Base-by-base conservation (phyloP, 2,329 filamentous ascomycete species). In the Colletotrichum paranaense region DNA sequence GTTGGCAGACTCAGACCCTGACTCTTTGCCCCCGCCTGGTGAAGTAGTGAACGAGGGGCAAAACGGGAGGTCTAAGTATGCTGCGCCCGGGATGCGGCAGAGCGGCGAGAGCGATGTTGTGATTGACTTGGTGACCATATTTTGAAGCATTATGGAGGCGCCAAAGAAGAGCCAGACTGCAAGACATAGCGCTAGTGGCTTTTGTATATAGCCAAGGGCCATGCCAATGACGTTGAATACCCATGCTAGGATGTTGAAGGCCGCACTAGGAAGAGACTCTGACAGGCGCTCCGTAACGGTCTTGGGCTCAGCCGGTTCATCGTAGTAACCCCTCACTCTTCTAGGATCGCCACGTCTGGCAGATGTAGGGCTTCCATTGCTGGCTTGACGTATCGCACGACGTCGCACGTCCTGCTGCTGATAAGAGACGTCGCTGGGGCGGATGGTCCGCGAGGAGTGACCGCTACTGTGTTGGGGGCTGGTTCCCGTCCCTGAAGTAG, bases 61-160 rank as follows among this genome's bases (percentile, higher is more conserved):
- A 77, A 94, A 93, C 0, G 92, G 88, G 1, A 95, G 83, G 72
- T 88, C 84, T 5, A 95, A 79, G 38, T 89, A 83, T 1, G 90
- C 89, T 2, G 84, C 87, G 38, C 92, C 92, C 0, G 94, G 94
- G 2, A 96, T 83, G 24, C 89, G 87, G 78, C 94, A 95, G 24
- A 95, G 76, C 0, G 93, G 93, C 1, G 92, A 91, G 2, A 95
- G 81, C 0, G 92, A 91, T 11, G 88, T 83, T 60, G 88, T 86
- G 67, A 93, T 81, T 2, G 90, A 92, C 60, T 86, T 86, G 19
- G 89, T 91, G 35, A 93, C 80, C 78, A 92, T 88, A 78, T 91
- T 92, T 58, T 89, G 88, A 2, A 88, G 84, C 26, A 93, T 82
- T 52, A 92, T 88, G 62, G 90, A 80, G 24, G 88, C 84, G 62